phyloP scores from a whole-genome alignment of 2,329 filamentous ascomycete species.

The Neopestalotiopsis clavispora region DNA sequence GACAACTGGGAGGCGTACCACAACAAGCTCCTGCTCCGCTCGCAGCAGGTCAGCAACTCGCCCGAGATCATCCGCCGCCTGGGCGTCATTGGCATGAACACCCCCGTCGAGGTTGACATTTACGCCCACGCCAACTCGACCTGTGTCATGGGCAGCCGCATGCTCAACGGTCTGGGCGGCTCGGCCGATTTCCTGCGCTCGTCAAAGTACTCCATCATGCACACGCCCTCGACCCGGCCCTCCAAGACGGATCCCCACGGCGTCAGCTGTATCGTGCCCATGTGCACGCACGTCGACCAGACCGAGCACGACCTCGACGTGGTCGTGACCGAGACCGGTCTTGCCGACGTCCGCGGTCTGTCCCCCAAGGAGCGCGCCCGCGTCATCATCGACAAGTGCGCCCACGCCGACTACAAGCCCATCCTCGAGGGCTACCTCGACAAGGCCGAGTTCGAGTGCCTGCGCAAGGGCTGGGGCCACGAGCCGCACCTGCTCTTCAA shows the following conservation, averaged over 20 bases:
- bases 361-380: constrained; percentile 79
- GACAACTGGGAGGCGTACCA: constrained; percentile 81
- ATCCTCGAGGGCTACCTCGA: constrained; percentile 85
- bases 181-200: constrained; percentile 75
- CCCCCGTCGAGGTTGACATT: constrained; percentile 91
- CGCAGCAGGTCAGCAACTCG: constrained; percentile 87
- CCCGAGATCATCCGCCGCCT: constrained; percentile 89
- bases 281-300: constrained; percentile 91
- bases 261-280: constrained; percentile 87
- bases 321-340: constrained; percentile 76
- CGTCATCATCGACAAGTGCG: constrained; percentile 86
- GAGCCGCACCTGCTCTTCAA: constrained; percentile 89
- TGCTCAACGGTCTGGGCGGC: constrained; percentile 77
- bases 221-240: constrained; percentile 82
- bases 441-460: constrained; percentile 83
- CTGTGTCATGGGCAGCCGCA: constrained; percentile 85
- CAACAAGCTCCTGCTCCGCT: constrained; percentile 81
- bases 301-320: constrained; percentile 92
- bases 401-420: constrained; percentile 83
- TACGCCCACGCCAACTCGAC: constrained; percentile 93
- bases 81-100: constrained; percentile 94
- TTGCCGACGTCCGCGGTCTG: constrained; percentile 84
- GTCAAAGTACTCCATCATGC: constrained; percentile 87
- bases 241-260: constrained; percentile 83
- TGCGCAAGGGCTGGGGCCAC: constrained; percentile 87